These are phyloP conservation scores for Talaromyces sp. DNA, from an alignment of 2,329 filamentous ascomycete species.

Conservation along the genomic window DNA sequence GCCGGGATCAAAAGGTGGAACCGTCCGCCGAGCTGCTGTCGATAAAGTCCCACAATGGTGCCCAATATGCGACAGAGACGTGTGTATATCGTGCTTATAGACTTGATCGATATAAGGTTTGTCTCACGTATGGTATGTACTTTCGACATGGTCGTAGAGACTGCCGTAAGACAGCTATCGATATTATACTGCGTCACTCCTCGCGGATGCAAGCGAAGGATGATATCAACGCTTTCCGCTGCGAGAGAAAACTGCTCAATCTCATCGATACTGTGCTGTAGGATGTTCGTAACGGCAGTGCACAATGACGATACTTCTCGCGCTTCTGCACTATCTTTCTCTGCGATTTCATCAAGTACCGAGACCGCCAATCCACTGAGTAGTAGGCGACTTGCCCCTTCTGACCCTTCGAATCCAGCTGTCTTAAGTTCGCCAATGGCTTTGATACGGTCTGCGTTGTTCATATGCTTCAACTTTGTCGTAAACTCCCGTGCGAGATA, in stretches of 20 bases:
- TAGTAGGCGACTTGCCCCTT: conserved; percentile 35
- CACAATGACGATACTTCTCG: conserved; percentile 39
- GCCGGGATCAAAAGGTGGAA: conserved; percentile 59
- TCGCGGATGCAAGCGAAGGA: conserved; percentile 43
- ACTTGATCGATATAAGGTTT: conserved; percentile 32
- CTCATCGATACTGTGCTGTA: conserved; percentile 30
- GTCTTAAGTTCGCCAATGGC: conserved; percentile 34
- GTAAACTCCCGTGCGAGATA: conserved; percentile 38
- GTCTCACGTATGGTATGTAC: conserved; percentile 21
- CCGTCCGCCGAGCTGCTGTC: conserved; percentile 58
- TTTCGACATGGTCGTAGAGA: conserved; percentile 29
- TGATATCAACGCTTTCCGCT: conserved; percentile 40
- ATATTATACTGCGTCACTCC: conserved; percentile 48
- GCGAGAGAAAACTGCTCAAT: conserved; percentile 43
- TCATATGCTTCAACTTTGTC: conserved; percentile 36
- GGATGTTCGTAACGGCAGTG: conserved; percentile 33
- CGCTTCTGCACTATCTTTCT: conserved; percentile 39
- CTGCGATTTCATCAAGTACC: conserved; percentile 35
- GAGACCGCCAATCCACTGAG: conserved; percentile 39
- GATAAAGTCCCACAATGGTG: conserved; percentile 56
- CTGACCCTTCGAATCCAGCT: conserved; percentile 32
- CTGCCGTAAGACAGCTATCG: conserved; percentile 42
- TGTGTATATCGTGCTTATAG: conserved; percentile 48
- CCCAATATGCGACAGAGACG: conserved; percentile 56
- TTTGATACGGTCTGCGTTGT: conserved; percentile 30